Percentiles rank a stretch among this genome's conserved stretches.
These are phyloP conservation scores for Aspergillus bombycis DNA, from an alignment of 2,329 filamentous ascomycete genomes.

Conservation along the genomic window DNA sequence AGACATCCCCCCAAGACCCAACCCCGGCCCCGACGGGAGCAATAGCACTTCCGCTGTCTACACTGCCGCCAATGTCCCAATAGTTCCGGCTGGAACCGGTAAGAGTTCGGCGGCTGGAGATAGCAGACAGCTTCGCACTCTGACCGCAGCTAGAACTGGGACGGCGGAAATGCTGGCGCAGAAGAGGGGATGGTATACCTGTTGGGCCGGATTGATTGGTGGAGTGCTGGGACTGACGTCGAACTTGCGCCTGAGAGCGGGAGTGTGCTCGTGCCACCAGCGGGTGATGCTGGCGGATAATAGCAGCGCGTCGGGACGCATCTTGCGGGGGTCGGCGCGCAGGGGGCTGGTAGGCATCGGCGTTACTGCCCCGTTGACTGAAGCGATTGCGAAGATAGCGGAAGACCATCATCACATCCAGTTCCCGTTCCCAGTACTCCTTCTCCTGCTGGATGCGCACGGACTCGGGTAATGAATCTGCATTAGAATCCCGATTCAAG, in stretches of 20 bases:
- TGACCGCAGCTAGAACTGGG: conserved; percentile 76
- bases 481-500: conserved; percentile 15
- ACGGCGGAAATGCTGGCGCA: conserved; percentile 50
- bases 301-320: conserved; percentile 73
- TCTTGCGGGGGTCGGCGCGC: conserved; percentile 59
- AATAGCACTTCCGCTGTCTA: conserved; percentile 74
- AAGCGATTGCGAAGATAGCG: conserved; percentile 81
- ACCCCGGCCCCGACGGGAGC: conserved; percentile 70
- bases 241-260: conserved; percentile 54
- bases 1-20: conserved; percentile 74
- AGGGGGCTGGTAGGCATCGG: conserved; percentile 35
- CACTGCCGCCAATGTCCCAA: conserved; percentile 85
- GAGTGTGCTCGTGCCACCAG: conserved; percentile 66
- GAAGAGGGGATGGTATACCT: conserved; percentile 36
- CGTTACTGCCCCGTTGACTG: conserved; percentile 50
- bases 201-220: conserved; percentile 27
- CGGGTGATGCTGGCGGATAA: conserved; percentile 87
- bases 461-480: conserved; percentile 39
- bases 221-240: conserved; percentile 52
- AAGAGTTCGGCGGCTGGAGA: conserved; percentile 62
- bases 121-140: conserved; percentile 75
- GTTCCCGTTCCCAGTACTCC: conserved; percentile 90
- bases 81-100: conserved; percentile 77
- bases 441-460: conserved; percentile 56
- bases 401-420: conserved; percentile 91